Base-by-base conservation (phyloP, 768 basidiomycete genomes). In the Mycena rosella region DNA sequence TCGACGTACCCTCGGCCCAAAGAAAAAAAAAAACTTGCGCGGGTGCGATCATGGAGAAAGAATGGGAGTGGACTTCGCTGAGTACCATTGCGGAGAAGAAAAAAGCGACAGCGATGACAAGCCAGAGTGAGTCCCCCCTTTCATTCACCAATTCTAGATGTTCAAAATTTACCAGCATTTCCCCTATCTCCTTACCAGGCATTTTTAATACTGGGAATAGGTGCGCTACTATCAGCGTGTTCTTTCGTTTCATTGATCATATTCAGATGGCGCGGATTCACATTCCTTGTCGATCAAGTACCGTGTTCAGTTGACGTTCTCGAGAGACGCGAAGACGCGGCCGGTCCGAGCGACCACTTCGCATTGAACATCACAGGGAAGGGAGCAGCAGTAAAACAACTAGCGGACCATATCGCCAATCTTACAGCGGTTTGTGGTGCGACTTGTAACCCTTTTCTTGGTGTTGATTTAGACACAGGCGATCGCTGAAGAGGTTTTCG, bases 161-260 rank as follows among this genome's bases (percentile, higher is more conserved):
- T 47, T 61, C 59, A 51, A 40, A 26, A 24, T 32, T 48, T 52
- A 40, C 34, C 70, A 94, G 93, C 77, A 3, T 86, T 91, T 72
- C 77, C 84, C 34, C 78, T 94, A 63, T 84, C 82, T 20, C 84
- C 88, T 4, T 84, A 83, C 55, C 84, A 91, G 70, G 82, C 92
- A 8, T 92, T 94, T 74, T 74, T 94, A 32, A 82, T 94, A 32
- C 83, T 95, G 67, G 92, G 92, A 44, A 89, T 85, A 85, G 90
- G 93, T 91, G 49, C n/a, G n/a, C 55, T 48, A 40, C 40, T 24
- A 26, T 9, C 40, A 36, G 29, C 0, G 30, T n/a, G 49, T 53
- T 36, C 24, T 45, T n/a, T 2, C 42, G 34, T 20, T 70, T 26
- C 27, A 62, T 61, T 32, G 14, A 69, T 32, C n/a, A 54, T 72